Percentiles rank a stretch among this genome's conserved stretches.
Conservation (phyloP, 2,329 filamentous ascomycete genomes). For the Ceratocystis albifundus region DNA sequence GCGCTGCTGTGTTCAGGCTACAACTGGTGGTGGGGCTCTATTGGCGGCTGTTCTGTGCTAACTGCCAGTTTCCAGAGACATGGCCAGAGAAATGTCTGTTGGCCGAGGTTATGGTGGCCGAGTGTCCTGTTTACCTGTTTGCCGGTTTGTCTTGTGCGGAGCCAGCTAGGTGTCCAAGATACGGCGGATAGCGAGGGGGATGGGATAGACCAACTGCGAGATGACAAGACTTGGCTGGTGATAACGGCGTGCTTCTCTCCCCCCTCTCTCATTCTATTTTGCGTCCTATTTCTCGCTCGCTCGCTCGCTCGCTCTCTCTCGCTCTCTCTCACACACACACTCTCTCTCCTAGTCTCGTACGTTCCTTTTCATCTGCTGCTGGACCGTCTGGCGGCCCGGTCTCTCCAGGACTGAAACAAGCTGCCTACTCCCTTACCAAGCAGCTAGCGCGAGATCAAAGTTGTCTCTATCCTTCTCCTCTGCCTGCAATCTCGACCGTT, state of each 20-base stretch:
- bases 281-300: neutral
- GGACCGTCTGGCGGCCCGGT: neutral
- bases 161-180: no score
- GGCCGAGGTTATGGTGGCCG: no score
- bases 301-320: neutral
- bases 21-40: neutral
- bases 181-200: no score
- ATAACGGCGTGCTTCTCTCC: neutral
- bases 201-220: no score
- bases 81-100: neutral
- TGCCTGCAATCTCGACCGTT: neutral
- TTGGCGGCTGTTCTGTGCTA: neutral
- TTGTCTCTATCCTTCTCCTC: neutral
- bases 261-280: no score
- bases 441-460: neutral
- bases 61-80: neutral
- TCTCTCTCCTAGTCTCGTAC: neutral
- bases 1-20: neutral
- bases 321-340: neutral
- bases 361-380: neutral
- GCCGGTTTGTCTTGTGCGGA: no score
- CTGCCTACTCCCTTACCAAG: neutral
- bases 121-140: no score
- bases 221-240: neutral
- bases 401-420: constrained; percentile 1